Evolutionary conservation across 75 land plant species (phyloP).

Genomic region (Chamaecyparis obtusa): DNA sequence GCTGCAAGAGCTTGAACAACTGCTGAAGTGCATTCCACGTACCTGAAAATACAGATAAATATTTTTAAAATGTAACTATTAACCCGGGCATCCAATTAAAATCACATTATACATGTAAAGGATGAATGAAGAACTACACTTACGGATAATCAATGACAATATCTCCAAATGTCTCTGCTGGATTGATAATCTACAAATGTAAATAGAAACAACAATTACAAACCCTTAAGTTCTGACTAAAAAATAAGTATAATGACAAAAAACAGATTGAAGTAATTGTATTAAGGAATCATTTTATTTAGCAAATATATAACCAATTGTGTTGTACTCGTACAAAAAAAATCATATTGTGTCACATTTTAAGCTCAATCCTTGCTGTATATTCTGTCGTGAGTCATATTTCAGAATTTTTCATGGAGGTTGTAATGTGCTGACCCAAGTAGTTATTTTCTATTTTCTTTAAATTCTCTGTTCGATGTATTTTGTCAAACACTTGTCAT

Average conservation of each 20-base stretch:
- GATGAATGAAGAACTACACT: constrained; percentile 27
- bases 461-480: too few relatives aligned
- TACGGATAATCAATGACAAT: constrained; percentile 95
- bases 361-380: too few relatives aligned
- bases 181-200: constrained; percentile 65
- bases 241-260: not conserved
- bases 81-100: not conserved
- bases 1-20: constrained; percentile 59
- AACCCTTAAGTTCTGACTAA: not conserved
- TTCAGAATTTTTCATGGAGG: too few relatives aligned
- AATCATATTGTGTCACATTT: too few relatives aligned
- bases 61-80: not conserved
- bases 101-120: not conserved
- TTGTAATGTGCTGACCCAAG: too few relatives aligned
- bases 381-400: too few relatives aligned
- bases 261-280: not conserved
- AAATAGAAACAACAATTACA: constrained; percentile 2
- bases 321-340: too few relatives aligned
- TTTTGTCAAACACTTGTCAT: too few relatives aligned
- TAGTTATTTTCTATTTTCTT: too few relatives aligned
- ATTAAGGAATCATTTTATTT: not conserved
- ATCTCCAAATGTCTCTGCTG: constrained; percentile 95
- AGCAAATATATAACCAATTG: not conserved
- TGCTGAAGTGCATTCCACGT: constrained; percentile 80
- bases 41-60: constrained; percentile 28